Conservation (phyloP, 805 yeast genomes). For the Starmerella bombicola region DNA sequence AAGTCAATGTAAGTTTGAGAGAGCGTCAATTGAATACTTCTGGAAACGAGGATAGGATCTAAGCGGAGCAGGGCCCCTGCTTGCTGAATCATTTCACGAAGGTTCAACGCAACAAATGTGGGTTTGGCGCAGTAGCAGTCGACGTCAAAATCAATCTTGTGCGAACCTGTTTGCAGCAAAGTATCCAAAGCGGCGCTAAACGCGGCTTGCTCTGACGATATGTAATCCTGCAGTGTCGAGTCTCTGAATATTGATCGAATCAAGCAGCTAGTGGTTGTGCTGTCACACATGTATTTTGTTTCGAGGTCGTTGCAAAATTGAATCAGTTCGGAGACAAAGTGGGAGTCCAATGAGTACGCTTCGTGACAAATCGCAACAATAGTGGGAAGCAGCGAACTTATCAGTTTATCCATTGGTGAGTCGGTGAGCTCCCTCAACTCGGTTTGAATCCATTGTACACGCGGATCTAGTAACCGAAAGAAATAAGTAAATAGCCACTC, state of each 20-base stretch:
- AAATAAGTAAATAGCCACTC: constrained; percentile 54
- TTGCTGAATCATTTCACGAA: constrained; percentile 38
- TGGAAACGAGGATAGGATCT: constrained; percentile 28
- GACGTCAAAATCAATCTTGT: constrained; percentile 42
- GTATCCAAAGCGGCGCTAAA: not conserved
- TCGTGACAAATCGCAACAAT: constrained; percentile 9
- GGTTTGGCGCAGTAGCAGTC: constrained; percentile 37
- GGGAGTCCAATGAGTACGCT: constrained; percentile 6
- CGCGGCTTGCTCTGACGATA: constrained; percentile 1
- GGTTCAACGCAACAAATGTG: constrained; percentile 47
- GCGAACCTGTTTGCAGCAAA: constrained; percentile 2
- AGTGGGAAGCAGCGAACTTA: constrained; percentile 37
- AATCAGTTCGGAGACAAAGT: constrained; percentile 13
- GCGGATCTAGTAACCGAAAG: constrained; percentile 27
- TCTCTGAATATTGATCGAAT: not conserved
- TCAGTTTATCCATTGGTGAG: constrained; percentile 32
- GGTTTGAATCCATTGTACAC: constrained; percentile 22
- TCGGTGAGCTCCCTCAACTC: constrained; percentile 21
- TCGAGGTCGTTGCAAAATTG: constrained; percentile 5
- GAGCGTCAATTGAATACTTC: constrained; percentile 45
- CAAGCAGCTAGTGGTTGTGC: not conserved
- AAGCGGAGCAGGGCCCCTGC: constrained; percentile 38
- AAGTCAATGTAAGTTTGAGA: constrained; percentile 41
- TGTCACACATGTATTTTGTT: constrained; percentile 1
- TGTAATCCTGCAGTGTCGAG: not conserved